Evolutionary conservation across 108 stramenopile species (phyloP), one percentile per base, ranked within the genome.

Genomic region (Parietichytrium sp.): DNA sequence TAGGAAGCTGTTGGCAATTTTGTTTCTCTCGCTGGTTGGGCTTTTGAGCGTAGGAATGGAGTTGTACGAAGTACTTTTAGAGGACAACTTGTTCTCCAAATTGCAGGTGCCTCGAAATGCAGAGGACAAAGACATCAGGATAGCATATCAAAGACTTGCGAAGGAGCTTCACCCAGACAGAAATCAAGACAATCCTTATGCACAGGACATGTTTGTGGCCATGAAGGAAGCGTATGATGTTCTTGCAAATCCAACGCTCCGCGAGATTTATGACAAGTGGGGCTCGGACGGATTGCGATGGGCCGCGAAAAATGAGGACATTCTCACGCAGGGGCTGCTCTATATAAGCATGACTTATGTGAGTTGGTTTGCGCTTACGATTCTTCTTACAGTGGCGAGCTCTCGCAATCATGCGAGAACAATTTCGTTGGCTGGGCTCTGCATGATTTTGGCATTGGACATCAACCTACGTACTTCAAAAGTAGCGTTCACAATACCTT

Each of bases 241-340:
- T 27, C 88, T 98, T 30, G 96, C 96, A 93, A 96, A 98, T 84
- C 83, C 94, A 84, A 95, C 96, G 86, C 84, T 92, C 49, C 88
- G 96, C 55, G 96, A 96, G 80, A 94, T 96, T 25, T 98, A 98
- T 90, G 95, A 98, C 87, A 96, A 96, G 84, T 96, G 96, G 83
- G 97, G 97, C 48, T 88, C 89, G 72, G 96, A 96, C 45, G 95
- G 94, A 7, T 85, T 95, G 20, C 7, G 6, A n/a, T 72, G 61
- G 61, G 10, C 61, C 2, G 33, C 42, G 29, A 72, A 27, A 8
- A 20, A 42, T n/a, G 15, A 72, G 45, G 61, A 72, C 33, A 25
- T 72, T 0, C 61, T 72, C 33, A 45, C 61, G 38, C 36, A 20
- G 10, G 61, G 61, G 2, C 61, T 72, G 2, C 25, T 72, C 20